Evolutionary conservation across 1,139 yeast species (phyloP).

Genomic region (Protomyces macrosporus): DNA sequence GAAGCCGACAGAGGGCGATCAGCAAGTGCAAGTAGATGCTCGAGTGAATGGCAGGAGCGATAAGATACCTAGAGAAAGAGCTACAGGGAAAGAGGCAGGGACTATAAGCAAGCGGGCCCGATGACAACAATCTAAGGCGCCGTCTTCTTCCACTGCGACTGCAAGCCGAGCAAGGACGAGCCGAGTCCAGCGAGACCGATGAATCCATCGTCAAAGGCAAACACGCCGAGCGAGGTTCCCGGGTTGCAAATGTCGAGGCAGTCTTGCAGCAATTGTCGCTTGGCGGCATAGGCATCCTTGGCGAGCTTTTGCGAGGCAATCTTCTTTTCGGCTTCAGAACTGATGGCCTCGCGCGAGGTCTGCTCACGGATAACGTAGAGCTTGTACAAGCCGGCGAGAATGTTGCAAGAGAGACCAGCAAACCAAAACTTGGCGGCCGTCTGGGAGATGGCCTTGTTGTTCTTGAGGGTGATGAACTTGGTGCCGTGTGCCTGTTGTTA

Average conservation of each 20-base stretch:
- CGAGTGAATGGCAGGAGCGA: not conserved
- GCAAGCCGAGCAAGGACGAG: constrained; percentile 73
- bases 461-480: constrained; percentile 34
- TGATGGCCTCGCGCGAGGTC: constrained; percentile 32
- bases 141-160: constrained; percentile 56
- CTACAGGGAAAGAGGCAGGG: not conserved
- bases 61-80: not conserved
- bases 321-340: constrained; percentile 42
- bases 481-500: constrained; percentile 37
- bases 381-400: constrained; percentile 45
- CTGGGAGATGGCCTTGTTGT: constrained; percentile 31
- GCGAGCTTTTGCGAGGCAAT: constrained; percentile 40
- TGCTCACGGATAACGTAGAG: constrained; percentile 34
- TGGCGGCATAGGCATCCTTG: constrained; percentile 45
- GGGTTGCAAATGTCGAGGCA: constrained; percentile 72
- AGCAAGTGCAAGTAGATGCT: not conserved
- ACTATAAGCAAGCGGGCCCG: not conserved
- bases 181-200: constrained; percentile 81
- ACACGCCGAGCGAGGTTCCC: constrained; percentile 57
- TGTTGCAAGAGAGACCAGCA: constrained; percentile 59
- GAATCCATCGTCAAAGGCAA: constrained; percentile 65
- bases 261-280: constrained; percentile 73
- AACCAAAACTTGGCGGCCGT: constrained; percentile 65
- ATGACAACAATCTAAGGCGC: constrained; percentile 8
- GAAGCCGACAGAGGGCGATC: too few relatives aligned